These are phyloP conservation scores for Stagonosporopsis cucurbitacearum DNA, from an alignment of 2,329 filamentous ascomycete species.

Conservation along the genomic window DNA sequence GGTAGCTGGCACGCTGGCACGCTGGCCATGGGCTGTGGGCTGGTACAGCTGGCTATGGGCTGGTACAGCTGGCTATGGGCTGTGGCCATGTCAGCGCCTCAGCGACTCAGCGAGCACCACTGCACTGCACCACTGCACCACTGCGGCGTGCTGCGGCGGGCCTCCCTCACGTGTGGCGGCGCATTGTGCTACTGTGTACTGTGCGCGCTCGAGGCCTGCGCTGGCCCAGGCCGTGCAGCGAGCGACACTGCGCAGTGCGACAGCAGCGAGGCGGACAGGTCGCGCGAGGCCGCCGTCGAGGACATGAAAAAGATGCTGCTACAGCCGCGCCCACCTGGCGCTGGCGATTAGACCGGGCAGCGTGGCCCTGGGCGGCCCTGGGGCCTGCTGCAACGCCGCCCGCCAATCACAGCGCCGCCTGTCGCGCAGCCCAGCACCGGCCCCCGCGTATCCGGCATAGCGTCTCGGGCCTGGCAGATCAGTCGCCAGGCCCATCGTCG, in stretches of 20 bases:
- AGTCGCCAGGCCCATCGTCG: conserved; percentile 30
- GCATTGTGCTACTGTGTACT: no score
- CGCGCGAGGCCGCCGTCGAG: conserved; percentile 25
- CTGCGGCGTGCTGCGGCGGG: conserved; percentile 9
- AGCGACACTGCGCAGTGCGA: no score
- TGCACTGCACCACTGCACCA: conserved; percentile 14
- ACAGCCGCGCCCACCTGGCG: conserved; percentile 22
- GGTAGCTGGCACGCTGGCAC: no score
- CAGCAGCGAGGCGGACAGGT: no score
- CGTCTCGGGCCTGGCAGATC: conserved; percentile 14
- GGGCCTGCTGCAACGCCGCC: conserved; percentile 5
- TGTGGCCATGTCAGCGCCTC: no score
- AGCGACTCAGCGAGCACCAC: no score
- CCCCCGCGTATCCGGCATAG: conserved; percentile 10
- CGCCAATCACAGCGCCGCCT: no score
- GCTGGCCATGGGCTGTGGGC: no score
- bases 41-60: no score
- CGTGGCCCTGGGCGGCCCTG: conserved; percentile 20
- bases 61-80: no score
- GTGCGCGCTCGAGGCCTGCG: conserved; percentile 3
- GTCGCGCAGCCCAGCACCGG: conserved; percentile 6
- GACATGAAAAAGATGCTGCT: conserved; percentile 24
- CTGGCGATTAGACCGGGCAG: conserved; percentile 32
- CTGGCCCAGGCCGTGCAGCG: conserved; percentile 11
- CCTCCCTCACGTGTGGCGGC: conserved; percentile 10